Base-by-base conservation (phyloP, 2,329 filamentous ascomycete species). In the Neodidymelliopsis sp. region DNA sequence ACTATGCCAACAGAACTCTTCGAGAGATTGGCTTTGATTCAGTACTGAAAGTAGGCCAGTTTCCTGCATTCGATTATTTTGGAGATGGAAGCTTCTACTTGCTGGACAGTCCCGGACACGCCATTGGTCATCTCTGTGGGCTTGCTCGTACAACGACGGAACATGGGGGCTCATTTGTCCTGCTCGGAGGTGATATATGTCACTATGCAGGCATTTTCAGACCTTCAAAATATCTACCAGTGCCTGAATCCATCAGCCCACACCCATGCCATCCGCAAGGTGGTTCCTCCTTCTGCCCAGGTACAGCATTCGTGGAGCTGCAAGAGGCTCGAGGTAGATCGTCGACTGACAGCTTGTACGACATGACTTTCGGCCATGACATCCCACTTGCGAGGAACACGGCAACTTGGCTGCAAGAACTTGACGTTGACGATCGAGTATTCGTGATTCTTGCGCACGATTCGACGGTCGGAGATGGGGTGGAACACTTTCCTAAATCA, bases 71-170 rank as follows among this genome's bases (percentile, higher is more conserved):
- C 19, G 82, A 85, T 59, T 84, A 77, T 58, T 84, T 83, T 45
- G 76, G 76, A 3, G 82, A 85, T 58, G 81, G 81, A 0, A 76
- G 71, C 16, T 81, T 85, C 54, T 84, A 83, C 59, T 70, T 84
- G 2, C 71, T 84, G 20, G 71, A 81, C 54, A 75, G 76, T 3
- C 80, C 81, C 0, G 82, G 82, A 1, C 81, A 84, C 57, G 74
- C 76, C 0, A 63, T 79, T 9, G 79, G 78, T 1, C 80, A 82
- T 57, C 67, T 81, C n/a, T 76, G 74, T 47, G 81, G 72, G 3
- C 69, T 84, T 0, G 80, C 78, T 1, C 69, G 80, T 6, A 77
- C 74, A 2, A 65, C 59, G 0, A 31, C 40, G 0, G 33, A 31
- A 7, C 44, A 54, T 2, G 53, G 28, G 28, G 41, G 53, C 16